Evolutionary conservation across 441 rosid species (phyloP), one percentile per base, ranked within the genome.

Genomic region (Adansonia madagascariensis): DNA sequence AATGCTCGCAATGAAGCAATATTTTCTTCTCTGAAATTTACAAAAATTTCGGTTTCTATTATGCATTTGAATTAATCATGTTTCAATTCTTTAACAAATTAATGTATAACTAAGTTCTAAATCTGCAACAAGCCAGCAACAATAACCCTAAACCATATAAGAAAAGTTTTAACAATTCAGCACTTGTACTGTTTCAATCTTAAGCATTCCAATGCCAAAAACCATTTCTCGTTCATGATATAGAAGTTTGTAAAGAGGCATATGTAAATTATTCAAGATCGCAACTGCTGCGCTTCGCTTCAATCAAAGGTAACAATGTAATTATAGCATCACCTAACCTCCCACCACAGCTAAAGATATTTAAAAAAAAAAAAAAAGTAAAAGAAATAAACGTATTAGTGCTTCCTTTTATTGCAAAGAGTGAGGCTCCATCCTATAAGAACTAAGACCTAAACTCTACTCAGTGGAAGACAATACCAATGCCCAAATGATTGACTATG

Each of bases 21-120:
- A 81, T 91, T 96, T 74, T 89, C 97, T 83, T 91, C 93, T 73
- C 99, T 96, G 89, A 53, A 82, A 60, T 27, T 75, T 46, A 77
- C 27, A 68, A 67, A 76, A 67, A 77, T 49, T 17, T 67, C 57
- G 44, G 35, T 47, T 46, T 22, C 12, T 64, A 66, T 9, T 24
- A 50, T 69, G 3, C 57, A 63, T 53, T 60, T 44, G 27, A 74
- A 62, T 52, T 6, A n/a, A 10, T 17, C 14, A 14, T 53, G 8
- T 61, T 49, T 15, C 56, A 75, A 10, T 69, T 41, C 14, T 67
- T 60, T 11, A 46, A 27, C 24, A 52, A 60, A 22, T 18, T 8
- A 18, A 50, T 18, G 52, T 50, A 74, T 61, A 47, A 74, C 9
- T 59, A n/a, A 50, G 18, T 27, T 70, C 44, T 17, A 68, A 43